Evolutionary conservation across 2,329 filamentous ascomycete genomes (phyloP), one percentile per base, ranked within the genome.

Genomic region (Penicillium sclerotiorum): DNA sequence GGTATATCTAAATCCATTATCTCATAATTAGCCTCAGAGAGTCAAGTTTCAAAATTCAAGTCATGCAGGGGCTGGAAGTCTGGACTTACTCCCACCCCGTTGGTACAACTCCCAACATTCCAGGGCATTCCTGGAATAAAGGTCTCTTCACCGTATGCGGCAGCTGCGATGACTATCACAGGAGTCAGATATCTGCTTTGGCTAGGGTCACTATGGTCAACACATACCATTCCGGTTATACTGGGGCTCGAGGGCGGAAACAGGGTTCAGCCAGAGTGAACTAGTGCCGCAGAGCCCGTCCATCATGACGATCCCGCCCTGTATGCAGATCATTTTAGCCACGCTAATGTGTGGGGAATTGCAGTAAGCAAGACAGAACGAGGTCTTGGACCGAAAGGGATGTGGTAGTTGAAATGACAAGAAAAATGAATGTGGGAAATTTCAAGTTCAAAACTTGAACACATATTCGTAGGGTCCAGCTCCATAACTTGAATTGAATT

Each of bases 261-360:
- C 49, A 3, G 48, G 39, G 25, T 41, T 32, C 1, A 60, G 50
- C 47, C 58, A 58, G 17, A 56, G 17, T 20, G 57, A 54, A 45
- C 60, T 60, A 22, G 59, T 59, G 21, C 59, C 60, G 25, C 60
- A 63, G 13, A 63, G 38, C 8, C 52, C 58, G 36, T 59, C 57
- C 60, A 63, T 63, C 50, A 60, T 37, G 23, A 55, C 41, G 8
- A 61, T 48, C 8, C 57, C 59, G 13, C 59, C 57, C 60, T 60
- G 20, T 7, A 4, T 37, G 30, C 15, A 17, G 33, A 25, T 20
- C 27, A 22, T 11, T 17, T 37, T 22, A 37, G 20, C 15, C 35
- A 22, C 15, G 5, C 5, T 18, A 13, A 36, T 12, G 12, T 28
- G 25, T 12, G 12, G 25, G 12, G 28, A 32, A 32, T n/a, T n/a